These are phyloP conservation scores for Boeremia lycopersici DNA, from an alignment of 2,329 filamentous ascomycete genomes.

Conservation along the genomic window DNA sequence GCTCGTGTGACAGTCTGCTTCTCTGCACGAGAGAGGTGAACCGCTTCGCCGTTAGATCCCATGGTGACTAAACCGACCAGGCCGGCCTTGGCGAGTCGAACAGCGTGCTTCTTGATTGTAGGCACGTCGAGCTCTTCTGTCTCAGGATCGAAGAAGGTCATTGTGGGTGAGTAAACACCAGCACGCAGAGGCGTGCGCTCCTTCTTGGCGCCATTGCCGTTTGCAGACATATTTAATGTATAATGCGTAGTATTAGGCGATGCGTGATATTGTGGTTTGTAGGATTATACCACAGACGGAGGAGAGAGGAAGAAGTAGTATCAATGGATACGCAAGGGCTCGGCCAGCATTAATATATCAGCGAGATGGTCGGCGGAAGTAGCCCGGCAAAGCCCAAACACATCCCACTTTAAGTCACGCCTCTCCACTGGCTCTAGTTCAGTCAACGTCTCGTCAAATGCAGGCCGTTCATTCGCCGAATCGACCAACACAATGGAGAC, in stretches of 20 bases:
- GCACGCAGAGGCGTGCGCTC: constrained; percentile 69
- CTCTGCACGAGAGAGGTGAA: constrained; percentile 80
- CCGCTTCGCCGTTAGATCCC: constrained; percentile 90
- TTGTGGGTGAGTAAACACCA: constrained; percentile 86
- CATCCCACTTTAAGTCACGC: constrained; percentile 38
- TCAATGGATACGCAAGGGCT: constrained; percentile 24
- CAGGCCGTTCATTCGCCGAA: constrained; percentile 36
- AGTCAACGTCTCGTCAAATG: constrained; percentile 30
- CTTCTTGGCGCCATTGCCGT: constrained; percentile 47
- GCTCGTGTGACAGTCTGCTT: constrained; percentile 76
- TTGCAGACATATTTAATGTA: constrained; percentile 32
- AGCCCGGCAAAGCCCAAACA: constrained; percentile 37
- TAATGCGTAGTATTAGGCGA: constrained; percentile 2
- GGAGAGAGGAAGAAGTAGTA: constrained; percentile 22
- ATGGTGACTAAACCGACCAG: constrained; percentile 83
- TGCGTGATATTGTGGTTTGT: constrained; percentile 12
- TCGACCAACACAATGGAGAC: constrained; percentile 19
- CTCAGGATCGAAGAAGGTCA: constrained; percentile 86
- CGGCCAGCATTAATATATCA: constrained; percentile 49
- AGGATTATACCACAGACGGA: constrained; percentile 10
- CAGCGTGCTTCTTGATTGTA: constrained; percentile 78
- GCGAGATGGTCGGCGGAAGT: constrained; percentile 43
- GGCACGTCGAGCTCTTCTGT: constrained; percentile 85
- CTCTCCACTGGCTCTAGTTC: constrained; percentile 28
- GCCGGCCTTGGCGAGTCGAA: constrained; percentile 76